Conservation (phyloP, 1,284 basidiomycete genomes). For the Sanghuangporus weigelae region DNA sequence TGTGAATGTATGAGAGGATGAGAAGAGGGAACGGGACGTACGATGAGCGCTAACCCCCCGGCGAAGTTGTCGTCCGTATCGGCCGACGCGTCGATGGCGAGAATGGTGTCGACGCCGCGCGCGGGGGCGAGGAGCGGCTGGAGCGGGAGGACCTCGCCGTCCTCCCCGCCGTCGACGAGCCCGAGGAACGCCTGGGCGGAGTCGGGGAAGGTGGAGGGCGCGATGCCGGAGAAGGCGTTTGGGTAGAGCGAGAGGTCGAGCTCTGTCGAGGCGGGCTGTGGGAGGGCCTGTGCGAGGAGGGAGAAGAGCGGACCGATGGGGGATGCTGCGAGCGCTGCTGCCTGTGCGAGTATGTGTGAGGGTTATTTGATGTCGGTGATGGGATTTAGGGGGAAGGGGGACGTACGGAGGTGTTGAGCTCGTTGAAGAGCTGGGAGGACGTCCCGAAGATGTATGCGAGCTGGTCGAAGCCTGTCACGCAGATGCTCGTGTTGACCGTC, state of each 20-base stretch:
- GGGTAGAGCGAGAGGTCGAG: constrained; percentile 29
- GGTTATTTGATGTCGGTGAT: not conserved
- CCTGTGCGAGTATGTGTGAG: not conserved
- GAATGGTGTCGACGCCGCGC: constrained; percentile 32
- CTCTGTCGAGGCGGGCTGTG: constrained; percentile 23
- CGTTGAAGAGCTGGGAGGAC: constrained; percentile 40
- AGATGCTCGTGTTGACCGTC: constrained; percentile 37
- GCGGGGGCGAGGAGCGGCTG: constrained; percentile 35
- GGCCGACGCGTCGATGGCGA: constrained; percentile 32
- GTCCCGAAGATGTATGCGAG: constrained; percentile 34
- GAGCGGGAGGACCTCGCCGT: constrained; percentile 31
- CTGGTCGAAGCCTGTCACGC: constrained; percentile 47
- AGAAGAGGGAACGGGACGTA: constrained; percentile 22
- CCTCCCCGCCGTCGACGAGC: constrained; percentile 19
- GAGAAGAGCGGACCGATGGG: constrained; percentile 24
- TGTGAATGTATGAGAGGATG: not conserved
- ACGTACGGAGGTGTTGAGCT: constrained; percentile 30
- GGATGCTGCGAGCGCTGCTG: constrained; percentile 21
- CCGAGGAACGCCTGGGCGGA: constrained; percentile 25
- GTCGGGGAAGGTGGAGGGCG: constrained; percentile 30
- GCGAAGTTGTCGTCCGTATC: constrained; percentile 31
- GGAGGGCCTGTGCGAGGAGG: constrained; percentile 24
- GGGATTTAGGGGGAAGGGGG: not conserved
- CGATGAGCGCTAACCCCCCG: constrained; percentile 37
- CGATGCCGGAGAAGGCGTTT: constrained; percentile 40